phyloP scores from a whole-genome alignment of 2,329 filamentous ascomycete genomes.

The Phialophora tarda region DNA sequence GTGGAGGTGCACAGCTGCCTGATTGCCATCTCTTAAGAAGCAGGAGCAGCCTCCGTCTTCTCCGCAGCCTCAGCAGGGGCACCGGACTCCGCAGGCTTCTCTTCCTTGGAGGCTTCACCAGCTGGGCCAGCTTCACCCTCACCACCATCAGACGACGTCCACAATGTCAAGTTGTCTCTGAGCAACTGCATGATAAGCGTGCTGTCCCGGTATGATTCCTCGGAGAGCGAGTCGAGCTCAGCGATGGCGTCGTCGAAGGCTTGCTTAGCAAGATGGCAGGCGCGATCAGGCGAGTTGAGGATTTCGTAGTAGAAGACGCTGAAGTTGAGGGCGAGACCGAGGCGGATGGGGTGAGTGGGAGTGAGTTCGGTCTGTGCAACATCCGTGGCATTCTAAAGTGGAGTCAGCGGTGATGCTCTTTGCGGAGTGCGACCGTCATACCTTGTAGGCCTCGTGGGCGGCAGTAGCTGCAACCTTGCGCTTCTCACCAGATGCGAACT shows the following conservation, averaged over 20 bases:
- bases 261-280: conserved; percentile 98
- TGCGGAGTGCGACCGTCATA: conserved; percentile 52
- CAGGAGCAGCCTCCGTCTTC: conserved; percentile 37
- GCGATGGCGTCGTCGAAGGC: conserved; percentile 98
- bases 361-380: conserved; percentile 97
- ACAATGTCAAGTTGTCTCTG: conserved; percentile 96
- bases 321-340: conserved; percentile 98
- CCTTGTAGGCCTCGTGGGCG: conserved; percentile 97
- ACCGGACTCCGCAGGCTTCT: conserved; percentile 59
- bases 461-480: conserved; percentile 85
- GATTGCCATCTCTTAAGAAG: conserved; percentile 32
- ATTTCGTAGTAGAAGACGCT: conserved; percentile 99
- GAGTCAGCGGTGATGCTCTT: conserved; percentile 12
- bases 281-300: conserved; percentile 94
- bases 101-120: conserved; percentile 66
- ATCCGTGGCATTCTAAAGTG: conserved; percentile 83
- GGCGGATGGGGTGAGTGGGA: conserved; percentile 96
- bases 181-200: conserved; percentile 99
- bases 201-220: conserved; percentile 98
- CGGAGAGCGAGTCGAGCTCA: conserved; percentile 95
- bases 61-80: conserved; percentile 45
- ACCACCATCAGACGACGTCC: conserved; percentile 90
- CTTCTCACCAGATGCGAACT: conserved; percentile 92
- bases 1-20: conserved; percentile 29
- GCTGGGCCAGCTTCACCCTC: conserved; percentile 70